Evolutionary conservation across 2,329 filamentous ascomycete genomes (phyloP), one percentile per base, ranked within the genome.

Genomic region (Xylariaceae sp.): DNA sequence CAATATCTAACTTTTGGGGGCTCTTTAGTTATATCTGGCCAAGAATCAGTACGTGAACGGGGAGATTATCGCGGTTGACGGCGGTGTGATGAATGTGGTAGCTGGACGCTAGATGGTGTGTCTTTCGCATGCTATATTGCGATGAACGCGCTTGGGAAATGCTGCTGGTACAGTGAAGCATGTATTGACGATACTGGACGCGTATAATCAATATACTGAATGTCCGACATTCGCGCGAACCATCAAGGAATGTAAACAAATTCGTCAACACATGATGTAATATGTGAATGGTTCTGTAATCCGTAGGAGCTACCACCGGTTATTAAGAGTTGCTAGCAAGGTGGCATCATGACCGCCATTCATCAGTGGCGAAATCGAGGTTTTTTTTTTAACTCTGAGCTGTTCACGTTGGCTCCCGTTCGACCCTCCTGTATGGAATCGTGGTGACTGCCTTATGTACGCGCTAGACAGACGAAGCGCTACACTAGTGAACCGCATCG

Each of bases 21-120:
- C 42, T 8, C 19, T n/a, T 29, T 45, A 45, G 43, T 59, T 80
- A 35, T 80, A 79, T 57, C 65, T 76, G 6, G 71, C 72, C 26
- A 76, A 74, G 40, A 80, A 80, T 57, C 72, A 75, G 58, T 80
- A 80, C 56, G 68, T 80, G 42, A 79, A 79, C 59, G 77, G 77
- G 4, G 74, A 79, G 67, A 78, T 76, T 31, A 67, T 80, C 26
- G 72, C 75, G 1, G 76, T 80, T 1, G 78, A 80, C 60, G 78
- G 78, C 0, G 78, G 78, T 37, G 60, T 80, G 61, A 65, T 75
- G 50, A 71, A 70, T 30, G 69, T 72, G 27, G 47, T 72, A 2
- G 67, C 69, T 30, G 70, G 70, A 29, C 61, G 66, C 32, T 68
- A 56, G 31, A 19, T n/a, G 27, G 3, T 11, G 12, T 42, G 29